Evolutionary conservation across 805 yeast genomes (phyloP), one percentile per base, ranked within the genome.

Genomic region (Metschnikowia picachoensis): DNA sequence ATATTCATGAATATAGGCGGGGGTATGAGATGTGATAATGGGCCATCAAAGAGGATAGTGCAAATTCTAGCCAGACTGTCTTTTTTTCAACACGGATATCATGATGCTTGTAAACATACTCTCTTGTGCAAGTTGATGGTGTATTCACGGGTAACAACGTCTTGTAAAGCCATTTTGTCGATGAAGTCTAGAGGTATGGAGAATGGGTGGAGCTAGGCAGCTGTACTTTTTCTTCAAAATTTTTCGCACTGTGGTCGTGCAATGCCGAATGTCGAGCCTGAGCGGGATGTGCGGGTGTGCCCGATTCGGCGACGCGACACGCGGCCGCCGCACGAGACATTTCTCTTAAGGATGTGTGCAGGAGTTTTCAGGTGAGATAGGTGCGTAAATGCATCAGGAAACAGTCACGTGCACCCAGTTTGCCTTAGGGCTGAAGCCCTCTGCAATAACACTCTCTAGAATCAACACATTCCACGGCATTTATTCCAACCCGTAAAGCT

Each of bases 141-240:
- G 89, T 94, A 94, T 82, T 94, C 99, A 79, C 99, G 96, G 77
- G 99, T 87, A 78, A 94, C 97, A 78, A 90, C 97, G 91, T 94
- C 98, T 81, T 87, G 87, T 75, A 90, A 81, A 78, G 92, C 95
- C 78, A 84, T 81, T 76, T 78, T 77, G 57, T 43, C 55, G 61
- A 55, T 59, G 58, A 49, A 56, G 63, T 52, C 54, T 54, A 46
- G 40, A 32, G 40, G 37, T 38, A 39, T 34, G 47, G n/a, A 39
- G 25, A n/a, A 27, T 28, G 31, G 43, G 39, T 27, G 31, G 31
- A 42, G 29, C 15, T 11, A 30, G 36, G 28, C n/a, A 11, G 35
- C 35, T 29, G 39, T 30, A 44, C 42, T 48, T 53, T 56, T 55
- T 52, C 53, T 46, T 46, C 56, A 49, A 47, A 50, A 48, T 45